phyloP scores from a whole-genome alignment of 441 rosid genomes.

The Hura crepitans region DNA sequence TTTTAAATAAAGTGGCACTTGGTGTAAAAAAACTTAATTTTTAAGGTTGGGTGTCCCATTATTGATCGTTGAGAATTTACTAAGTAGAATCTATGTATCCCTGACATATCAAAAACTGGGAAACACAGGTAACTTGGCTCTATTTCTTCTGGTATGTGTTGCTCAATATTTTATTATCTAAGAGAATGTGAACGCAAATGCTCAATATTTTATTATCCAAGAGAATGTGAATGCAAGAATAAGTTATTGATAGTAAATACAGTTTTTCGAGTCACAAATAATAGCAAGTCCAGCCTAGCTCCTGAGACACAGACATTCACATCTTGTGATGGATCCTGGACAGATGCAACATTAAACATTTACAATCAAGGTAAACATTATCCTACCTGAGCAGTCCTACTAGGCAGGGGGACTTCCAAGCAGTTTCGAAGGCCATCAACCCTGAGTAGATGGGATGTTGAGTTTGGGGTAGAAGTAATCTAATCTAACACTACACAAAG shows the following conservation, averaged over 20 bases:
- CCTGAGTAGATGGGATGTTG: slow-evolving; percentile 39
- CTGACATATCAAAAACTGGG: neutral
- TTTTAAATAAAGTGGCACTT: neutral
- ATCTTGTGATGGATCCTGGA: neutral
- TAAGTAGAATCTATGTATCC: neutral
- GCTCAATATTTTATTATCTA: neutral
- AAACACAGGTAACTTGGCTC: neutral
- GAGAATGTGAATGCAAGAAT: neutral
- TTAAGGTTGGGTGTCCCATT: neutral
- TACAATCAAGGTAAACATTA: slow-evolving; percentile 19
- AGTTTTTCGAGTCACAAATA: neutral
- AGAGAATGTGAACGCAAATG: neutral
- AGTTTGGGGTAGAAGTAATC: slow-evolving; percentile 10
- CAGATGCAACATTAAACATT: neutral
- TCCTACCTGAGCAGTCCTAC: slow-evolving; percentile 92
- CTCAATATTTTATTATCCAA: neutral
- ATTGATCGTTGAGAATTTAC: neutral
- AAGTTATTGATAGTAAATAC: neutral
- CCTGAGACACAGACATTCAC: neutral
- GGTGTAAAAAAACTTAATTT: neutral
- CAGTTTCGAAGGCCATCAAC: slow-evolving; percentile 70
- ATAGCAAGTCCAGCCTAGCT: neutral
- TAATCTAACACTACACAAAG: slow-evolving; percentile 6
- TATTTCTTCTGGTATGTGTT: neutral
- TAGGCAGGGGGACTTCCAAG: slow-evolving; percentile 74